phyloP scores from a whole-genome alignment of 495 filamentous ascomycete species.

The Cercophora sp. region DNA sequence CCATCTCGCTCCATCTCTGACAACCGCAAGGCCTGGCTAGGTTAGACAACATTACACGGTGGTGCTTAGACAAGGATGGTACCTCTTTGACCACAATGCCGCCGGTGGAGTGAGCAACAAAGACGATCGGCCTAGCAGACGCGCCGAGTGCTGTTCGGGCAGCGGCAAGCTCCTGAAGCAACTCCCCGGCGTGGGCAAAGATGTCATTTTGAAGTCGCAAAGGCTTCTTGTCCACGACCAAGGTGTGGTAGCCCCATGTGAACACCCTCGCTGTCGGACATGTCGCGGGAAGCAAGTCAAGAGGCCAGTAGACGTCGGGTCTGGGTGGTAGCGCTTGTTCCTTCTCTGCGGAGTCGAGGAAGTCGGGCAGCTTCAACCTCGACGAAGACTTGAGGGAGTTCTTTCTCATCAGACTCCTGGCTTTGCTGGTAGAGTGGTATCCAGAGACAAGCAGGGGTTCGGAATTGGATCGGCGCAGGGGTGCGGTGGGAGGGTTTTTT shows the following conservation, averaged over 20 bases:
- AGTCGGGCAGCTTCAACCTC: constrained; percentile 13
- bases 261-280: constrained; percentile 32
- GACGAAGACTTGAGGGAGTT: constrained; percentile 24
- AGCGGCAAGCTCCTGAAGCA: constrained; percentile 26
- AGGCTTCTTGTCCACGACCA: constrained; percentile 25
- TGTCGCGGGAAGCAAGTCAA: constrained; percentile 30
- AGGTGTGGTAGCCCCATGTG: constrained; percentile 36
- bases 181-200: constrained; percentile 30
- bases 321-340: too few species aligned
- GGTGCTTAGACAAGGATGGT: not conserved
- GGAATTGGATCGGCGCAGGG: constrained; percentile 18
- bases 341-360: constrained; percentile 2
- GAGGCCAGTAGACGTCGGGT: constrained; percentile 32
- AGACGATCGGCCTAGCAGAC: constrained; percentile 24
- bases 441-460: constrained; percentile 18
- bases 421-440: constrained; percentile 1
- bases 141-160: constrained; percentile 14
- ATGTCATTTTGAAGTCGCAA: constrained; percentile 28
- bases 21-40: constrained; percentile 25
- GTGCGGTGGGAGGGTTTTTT: constrained; percentile 14
- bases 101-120: constrained; percentile 35
- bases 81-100: constrained; percentile 40
- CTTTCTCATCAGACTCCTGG: constrained; percentile 14
- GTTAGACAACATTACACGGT: constrained; percentile 5
- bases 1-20: constrained; percentile 29